Evolutionary conservation across 2,329 filamentous ascomycete species (phyloP).

Genomic region (Fonsecaea pedrosoi): DNA sequence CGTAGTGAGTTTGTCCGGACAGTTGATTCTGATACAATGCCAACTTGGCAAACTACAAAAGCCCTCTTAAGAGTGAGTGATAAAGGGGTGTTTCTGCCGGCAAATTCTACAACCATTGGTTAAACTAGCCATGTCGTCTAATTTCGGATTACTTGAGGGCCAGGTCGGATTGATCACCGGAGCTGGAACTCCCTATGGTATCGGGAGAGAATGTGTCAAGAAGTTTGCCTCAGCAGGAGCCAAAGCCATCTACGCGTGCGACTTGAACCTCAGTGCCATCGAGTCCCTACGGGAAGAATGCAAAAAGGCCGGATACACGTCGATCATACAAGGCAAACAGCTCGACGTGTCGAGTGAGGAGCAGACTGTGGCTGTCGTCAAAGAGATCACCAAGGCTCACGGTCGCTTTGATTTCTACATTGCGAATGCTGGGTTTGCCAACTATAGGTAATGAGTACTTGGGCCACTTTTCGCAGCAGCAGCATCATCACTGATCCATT

Average conservation of each 20-base stretch:
- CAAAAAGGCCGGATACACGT: conserved; percentile 16
- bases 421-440: conserved; percentile 30
- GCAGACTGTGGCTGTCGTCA: conserved; percentile 24
- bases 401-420: conserved; percentile 30
- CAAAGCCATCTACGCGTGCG: conserved; percentile 25
- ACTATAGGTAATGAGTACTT: conserved; percentile 17
- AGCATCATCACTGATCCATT: no score
- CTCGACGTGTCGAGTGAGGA: conserved; percentile 24
- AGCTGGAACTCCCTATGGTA: conserved; percentile 42
- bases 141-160: conserved; percentile 1
- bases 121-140: not conserved
- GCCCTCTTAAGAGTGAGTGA: no score
- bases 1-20: no score
- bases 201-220: conserved; percentile 40
- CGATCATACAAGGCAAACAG: conserved; percentile 13
- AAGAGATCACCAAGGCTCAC: conserved; percentile 19
- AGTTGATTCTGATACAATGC: no score
- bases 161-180: conserved; percentile 42
- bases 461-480: no score
- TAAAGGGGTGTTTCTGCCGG: no score
- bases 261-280: conserved; percentile 19
- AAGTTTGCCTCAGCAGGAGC: conserved; percentile 32
- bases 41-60: no score
- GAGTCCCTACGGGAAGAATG: conserved; percentile 22
- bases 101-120: no score